Evolutionary conservation across 768 basidiomycete species (phyloP).

Genomic region (Leccinum boreale): DNA sequence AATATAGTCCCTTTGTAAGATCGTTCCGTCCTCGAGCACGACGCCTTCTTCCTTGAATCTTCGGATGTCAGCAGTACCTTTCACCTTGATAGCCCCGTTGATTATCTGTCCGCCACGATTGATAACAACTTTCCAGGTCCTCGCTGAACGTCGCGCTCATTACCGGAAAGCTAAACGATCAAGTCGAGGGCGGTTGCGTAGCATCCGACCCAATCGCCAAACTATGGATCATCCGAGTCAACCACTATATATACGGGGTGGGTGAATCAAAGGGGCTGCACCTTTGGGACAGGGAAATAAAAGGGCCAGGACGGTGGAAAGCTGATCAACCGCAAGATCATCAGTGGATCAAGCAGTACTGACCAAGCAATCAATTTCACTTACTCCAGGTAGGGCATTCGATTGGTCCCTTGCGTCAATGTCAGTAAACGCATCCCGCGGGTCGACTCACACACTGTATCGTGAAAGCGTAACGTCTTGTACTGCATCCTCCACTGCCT

Average conservation of each 20-base stretch:
- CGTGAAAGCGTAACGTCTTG: slow-evolving; percentile 51
- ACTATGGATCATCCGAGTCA: slow-evolving; percentile 25
- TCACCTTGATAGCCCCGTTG: background rate
- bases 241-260: background rate
- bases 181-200: slow-evolving; percentile 58
- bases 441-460: slow-evolving; percentile 41
- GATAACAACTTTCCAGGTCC: slow-evolving; percentile 43
- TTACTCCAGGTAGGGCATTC: slow-evolving; percentile 54
- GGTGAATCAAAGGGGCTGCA: slow-evolving; percentile 5
- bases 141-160: slow-evolving; percentile 32
- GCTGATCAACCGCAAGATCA: slow-evolving; percentile 13
- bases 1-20: background rate
- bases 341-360: background rate
- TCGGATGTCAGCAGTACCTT: background rate
- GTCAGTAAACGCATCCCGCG: background rate
- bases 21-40: background rate
- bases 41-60: background rate
- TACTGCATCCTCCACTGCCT: slow-evolving; percentile 53
- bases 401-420: slow-evolving; percentile 41
- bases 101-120: slow-evolving; percentile 24
- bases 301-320: slow-evolving; percentile 40
- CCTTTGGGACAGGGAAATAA: slow-evolving; percentile 49
- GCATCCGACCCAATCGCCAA: slow-evolving; percentile 61
- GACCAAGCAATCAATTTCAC: slow-evolving; percentile 11
- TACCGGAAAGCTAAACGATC: slow-evolving; percentile 57